phyloP scores from a whole-genome alignment of 257 asterid species.

The Eustoma russellianum region DNA sequence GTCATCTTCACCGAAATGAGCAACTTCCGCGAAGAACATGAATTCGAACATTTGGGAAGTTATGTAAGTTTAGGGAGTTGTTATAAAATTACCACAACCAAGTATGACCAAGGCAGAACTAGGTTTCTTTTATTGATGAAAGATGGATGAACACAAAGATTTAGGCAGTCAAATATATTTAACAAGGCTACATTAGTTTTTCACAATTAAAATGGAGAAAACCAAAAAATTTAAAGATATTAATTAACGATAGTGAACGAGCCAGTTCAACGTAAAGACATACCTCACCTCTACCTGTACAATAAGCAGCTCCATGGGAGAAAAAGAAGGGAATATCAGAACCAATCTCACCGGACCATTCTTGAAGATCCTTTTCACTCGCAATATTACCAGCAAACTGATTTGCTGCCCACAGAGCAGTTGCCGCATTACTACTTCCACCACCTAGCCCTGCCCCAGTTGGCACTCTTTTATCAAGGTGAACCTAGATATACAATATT shows the following conservation, averaged over 20 bases:
- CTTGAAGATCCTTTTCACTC: slow-evolving; percentile 81
- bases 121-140: too few relatives aligned
- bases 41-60: too few relatives aligned
- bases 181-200: too few relatives aligned
- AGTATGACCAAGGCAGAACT: too few relatives aligned
- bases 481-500: slow-evolving; percentile 39
- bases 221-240: neutral
- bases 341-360: slow-evolving; percentile 95
- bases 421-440: slow-evolving; percentile 99
- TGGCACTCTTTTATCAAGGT: slow-evolving; percentile 93
- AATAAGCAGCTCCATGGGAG: slow-evolving; percentile 94
- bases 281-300: slow-evolving; percentile 97
- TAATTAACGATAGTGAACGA: neutral
- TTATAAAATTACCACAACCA: too few relatives aligned
- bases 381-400: slow-evolving; percentile 80
- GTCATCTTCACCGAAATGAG: too few relatives aligned
- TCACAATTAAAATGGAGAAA: too few relatives aligned
- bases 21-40: too few relatives aligned
- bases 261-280: slow-evolving; percentile 8
- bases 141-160: too few relatives aligned
- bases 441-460: slow-evolving; percentile 99
- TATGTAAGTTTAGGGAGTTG: too few relatives aligned
- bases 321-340: slow-evolving; percentile 94
- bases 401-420: slow-evolving; percentile 99
- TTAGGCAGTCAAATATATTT: too few relatives aligned